Evolutionary conservation across 2,329 filamentous ascomycete species (phyloP).

Genomic region (Botrytis tulipae): DNA sequence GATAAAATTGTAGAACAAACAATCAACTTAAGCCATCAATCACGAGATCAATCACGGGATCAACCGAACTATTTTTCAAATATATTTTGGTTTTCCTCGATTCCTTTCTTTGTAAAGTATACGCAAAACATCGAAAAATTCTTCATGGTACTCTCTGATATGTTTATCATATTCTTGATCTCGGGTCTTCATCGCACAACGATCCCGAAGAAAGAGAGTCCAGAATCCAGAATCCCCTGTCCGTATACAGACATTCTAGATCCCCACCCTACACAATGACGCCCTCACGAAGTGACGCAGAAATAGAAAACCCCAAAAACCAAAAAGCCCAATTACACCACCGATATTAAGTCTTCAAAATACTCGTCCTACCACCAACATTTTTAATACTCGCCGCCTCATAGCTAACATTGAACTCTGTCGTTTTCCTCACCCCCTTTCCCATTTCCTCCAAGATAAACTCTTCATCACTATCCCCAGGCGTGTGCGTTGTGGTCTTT

Average conservation of each 20-base stretch:
- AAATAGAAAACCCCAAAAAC: neutral
- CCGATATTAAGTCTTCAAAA: neutral
- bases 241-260: neutral
- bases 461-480: neutral
- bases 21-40: neutral
- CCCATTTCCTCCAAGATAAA: neutral
- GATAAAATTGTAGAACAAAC: neutral
- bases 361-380: neutral
- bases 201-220: neutral
- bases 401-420: neutral
- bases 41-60: neutral
- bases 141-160: neutral
- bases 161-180: neutral
- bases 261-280: neutral
- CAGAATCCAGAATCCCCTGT: neutral
- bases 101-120: neutral
- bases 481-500: neutral
- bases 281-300: neutral
- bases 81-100: neutral
- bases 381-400: neutral
- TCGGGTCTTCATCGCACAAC: neutral
- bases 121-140: neutral
- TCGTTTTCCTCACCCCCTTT: neutral
- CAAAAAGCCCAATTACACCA: neutral
- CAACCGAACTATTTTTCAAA: neutral